phyloP scores from a whole-genome alignment of 2,329 filamentous ascomycete genomes.

The Orbilia oligospora region DNA sequence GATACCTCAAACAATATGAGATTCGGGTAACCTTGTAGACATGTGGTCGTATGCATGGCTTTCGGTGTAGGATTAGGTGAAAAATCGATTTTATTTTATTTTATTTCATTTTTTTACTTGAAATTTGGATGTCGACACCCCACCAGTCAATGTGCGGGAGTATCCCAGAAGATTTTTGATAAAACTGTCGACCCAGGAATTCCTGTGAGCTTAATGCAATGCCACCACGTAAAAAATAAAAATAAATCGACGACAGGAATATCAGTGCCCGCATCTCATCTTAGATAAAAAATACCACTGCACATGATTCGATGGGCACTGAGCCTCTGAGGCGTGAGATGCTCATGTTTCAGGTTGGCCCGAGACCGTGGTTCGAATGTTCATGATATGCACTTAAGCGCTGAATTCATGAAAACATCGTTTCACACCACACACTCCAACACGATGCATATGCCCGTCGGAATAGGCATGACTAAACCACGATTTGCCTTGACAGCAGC shows the following conservation, averaged over 20 bases:
- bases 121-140: not conserved
- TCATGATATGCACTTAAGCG: conserved; percentile 49
- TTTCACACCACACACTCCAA: conserved; percentile 24
- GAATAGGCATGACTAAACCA: conserved; percentile 10
- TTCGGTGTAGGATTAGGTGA: not conserved
- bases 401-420: conserved; percentile 36
- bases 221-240: conserved; percentile 34
- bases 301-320: conserved; percentile 34
- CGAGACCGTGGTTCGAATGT: conserved; percentile 34
- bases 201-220: conserved; percentile 33
- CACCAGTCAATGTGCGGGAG: not conserved
- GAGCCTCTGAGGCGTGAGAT: conserved; percentile 4
- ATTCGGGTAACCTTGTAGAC: conserved; percentile 18
- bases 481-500: conserved; percentile 43
- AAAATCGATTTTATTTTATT: too few relatives aligned
- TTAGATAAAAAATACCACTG: not conserved
- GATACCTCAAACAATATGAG: conserved; percentile 24
- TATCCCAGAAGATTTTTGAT: not conserved
- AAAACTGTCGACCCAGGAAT: not conserved
- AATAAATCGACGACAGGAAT: conserved; percentile 13
- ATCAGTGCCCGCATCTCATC: conserved; percentile 14
- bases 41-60: conserved; percentile 13
- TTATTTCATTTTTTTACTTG: too few relatives aligned
- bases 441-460: conserved; percentile 17
- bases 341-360: conserved; percentile 44